Conservation (phyloP, 257 asterid genomes). For the Rhazya stricta region DNA sequence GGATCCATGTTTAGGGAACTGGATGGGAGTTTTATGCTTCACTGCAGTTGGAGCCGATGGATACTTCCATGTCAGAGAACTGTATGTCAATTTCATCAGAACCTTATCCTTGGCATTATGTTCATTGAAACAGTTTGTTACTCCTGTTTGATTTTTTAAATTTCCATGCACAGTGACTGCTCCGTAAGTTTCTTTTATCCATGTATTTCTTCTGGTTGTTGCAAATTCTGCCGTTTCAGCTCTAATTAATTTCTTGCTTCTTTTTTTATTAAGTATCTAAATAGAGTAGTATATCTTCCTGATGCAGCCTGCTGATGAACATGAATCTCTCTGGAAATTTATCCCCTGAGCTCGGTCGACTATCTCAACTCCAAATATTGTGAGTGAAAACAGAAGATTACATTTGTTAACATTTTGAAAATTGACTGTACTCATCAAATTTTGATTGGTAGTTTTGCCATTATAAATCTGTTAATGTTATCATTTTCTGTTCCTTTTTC, state of each 20-base stretch:
- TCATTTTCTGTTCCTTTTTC: conserved; percentile 3
- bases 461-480: conserved; percentile 17
- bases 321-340: conserved; percentile 41
- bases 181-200: neutral
- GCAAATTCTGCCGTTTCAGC: no score
- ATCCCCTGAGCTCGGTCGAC: conserved; percentile 41
- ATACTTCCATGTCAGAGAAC: conserved; percentile 35
- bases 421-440: neutral
- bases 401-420: neutral
- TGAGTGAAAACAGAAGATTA: conserved; percentile 16
- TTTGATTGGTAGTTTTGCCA: conserved; percentile 2
- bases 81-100: conserved; percentile 28
- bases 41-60: conserved; percentile 24
- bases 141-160: neutral
- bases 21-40: conserved; percentile 47
- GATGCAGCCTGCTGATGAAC: conserved; percentile 41
- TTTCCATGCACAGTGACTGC: neutral
- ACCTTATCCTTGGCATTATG: neutral
- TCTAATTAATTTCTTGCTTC: neutral
- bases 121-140: neutral
- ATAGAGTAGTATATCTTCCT: conserved; percentile 1
- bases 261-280: neutral
- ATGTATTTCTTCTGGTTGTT: no score
- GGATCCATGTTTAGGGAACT: conserved; percentile 43
- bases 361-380: conserved; percentile 38